phyloP scores from a whole-genome alignment of 169 alveolate genomes.

The Plasmodium vinckei region DNA sequence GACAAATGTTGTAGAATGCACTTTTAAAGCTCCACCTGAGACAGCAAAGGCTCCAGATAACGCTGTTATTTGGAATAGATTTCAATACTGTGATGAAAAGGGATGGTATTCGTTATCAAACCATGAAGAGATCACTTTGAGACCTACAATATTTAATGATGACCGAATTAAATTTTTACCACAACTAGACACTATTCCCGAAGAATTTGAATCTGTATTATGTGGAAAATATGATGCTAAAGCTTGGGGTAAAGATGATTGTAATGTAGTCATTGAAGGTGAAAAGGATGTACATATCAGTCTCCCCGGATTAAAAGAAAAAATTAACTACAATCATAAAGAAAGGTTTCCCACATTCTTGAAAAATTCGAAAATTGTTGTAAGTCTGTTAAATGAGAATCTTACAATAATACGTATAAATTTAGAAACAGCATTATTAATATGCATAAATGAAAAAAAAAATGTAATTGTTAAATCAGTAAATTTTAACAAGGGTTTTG shows the following conservation, averaged over 20 bases:
- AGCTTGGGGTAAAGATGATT: constrained; percentile 79
- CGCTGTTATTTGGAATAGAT: constrained; percentile 70
- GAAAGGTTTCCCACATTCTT: constrained; percentile 84
- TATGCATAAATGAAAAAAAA: constrained; percentile 71
- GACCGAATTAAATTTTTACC: constrained; percentile 80
- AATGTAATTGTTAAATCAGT: constrained; percentile 78
- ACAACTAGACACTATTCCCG: constrained; percentile 78
- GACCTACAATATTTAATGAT: constrained; percentile 81
- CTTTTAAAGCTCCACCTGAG: constrained; percentile 67
- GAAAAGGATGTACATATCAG: constrained; percentile 80
- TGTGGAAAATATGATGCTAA: constrained; percentile 83
- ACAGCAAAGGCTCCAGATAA: constrained; percentile 62
- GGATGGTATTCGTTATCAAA: constrained; percentile 85
- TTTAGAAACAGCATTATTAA: constrained; percentile 75
- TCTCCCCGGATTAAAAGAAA: constrained; percentile 77
- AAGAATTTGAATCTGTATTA: constrained; percentile 76
- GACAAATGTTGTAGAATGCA: constrained; percentile 75
- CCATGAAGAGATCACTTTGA: constrained; percentile 76
- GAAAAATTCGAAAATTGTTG: constrained; percentile 84
- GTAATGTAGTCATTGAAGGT: constrained; percentile 82
- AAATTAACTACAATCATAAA: constrained; percentile 78
- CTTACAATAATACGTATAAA: constrained; percentile 79
- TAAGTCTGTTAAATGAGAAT: constrained; percentile 74
- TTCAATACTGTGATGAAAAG: constrained; percentile 72
- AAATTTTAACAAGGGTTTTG: constrained; percentile 83